Conservation (phyloP, 108 stramenopile genomes). For the Chaetoceros tenuissimus region DNA sequence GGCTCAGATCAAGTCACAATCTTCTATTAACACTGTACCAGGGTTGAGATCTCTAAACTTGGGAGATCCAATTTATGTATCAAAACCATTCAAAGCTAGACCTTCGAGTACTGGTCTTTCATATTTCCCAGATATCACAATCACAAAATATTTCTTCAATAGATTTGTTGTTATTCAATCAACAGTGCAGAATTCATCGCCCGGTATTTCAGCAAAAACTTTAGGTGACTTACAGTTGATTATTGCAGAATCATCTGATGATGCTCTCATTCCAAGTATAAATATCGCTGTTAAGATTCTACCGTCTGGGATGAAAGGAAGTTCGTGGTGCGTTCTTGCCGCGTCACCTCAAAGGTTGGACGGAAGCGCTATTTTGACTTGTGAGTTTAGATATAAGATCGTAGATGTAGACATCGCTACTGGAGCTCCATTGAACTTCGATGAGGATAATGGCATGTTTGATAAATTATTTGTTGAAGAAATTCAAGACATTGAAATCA, state of each 20-base stretch:
- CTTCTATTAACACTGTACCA: constrained; percentile 58
- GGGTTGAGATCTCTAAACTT: constrained; percentile 55
- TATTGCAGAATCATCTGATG: constrained; percentile 89
- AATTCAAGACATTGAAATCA: constrained; percentile 76
- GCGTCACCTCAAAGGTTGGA: constrained; percentile 74
- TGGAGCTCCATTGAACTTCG: constrained; percentile 46
- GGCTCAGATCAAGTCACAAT: constrained; percentile 73
- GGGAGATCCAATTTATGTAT: constrained; percentile 67
- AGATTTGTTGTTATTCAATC: constrained; percentile 80
- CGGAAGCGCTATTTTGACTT: constrained; percentile 63
- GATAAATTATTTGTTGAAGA: constrained; percentile 66
- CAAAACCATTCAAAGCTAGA: constrained; percentile 66
- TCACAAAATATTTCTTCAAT: constrained; percentile 79
- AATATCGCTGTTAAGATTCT: constrained; percentile 64
- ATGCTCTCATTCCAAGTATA: constrained; percentile 59
- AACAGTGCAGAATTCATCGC: constrained; percentile 49
- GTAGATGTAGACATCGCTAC: constrained; percentile 50
- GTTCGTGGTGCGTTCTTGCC: constrained; percentile 71
- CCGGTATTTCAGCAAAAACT: constrained; percentile 28
- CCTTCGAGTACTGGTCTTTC: constrained; percentile 45
- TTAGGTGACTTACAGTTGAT: constrained; percentile 73
- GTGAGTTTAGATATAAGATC: constrained; percentile 79
- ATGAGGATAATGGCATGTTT: constrained; percentile 30
- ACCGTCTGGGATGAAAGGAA: constrained; percentile 53
- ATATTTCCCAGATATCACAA: constrained; percentile 72